These are phyloP conservation scores for Dothideomycetes sp. DNA, from an alignment of 2,329 filamentous ascomycete species.

Conservation along the genomic window DNA sequence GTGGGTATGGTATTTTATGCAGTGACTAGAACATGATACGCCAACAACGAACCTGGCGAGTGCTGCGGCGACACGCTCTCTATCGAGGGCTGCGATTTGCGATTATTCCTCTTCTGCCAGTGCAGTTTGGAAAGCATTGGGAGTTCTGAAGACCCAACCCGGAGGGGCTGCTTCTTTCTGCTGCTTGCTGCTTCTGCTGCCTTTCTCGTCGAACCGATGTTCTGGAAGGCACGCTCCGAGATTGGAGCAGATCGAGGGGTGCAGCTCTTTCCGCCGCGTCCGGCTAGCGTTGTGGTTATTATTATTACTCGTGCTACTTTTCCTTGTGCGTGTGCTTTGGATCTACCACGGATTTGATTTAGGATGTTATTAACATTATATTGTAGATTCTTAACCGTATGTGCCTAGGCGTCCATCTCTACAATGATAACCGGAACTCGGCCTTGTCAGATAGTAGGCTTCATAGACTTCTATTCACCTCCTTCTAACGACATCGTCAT, in stretches of 20 bases:
- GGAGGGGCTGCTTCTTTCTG: constrained; percentile 4
- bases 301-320: background rate
- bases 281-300: constrained; percentile 6
- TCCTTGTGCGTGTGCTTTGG: background rate
- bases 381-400: constrained; percentile 4
- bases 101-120: constrained; percentile 12
- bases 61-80: constrained; percentile 10
- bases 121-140: constrained; percentile 14
- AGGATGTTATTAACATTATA: background rate
- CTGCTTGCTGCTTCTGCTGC: too few relatives aligned
- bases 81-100: constrained; percentile 10
- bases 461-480: too few relatives aligned
- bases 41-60: constrained; percentile 6
- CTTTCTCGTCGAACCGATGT: too few relatives aligned
- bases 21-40: background rate
- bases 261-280: constrained; percentile 4
- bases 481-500: too few relatives aligned
- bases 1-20: too few relatives aligned
- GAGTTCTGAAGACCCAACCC: constrained; percentile 9
- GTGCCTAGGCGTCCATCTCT: constrained; percentile 1
- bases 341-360: background rate
- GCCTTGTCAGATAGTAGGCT: too few relatives aligned
- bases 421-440: background rate
- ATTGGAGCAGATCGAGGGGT: constrained; percentile 13
- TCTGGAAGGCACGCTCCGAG: constrained; percentile 12